Percentiles rank a stretch among this genome's conserved stretches.
Conservation (phyloP, 2,329 filamentous ascomycete species). For the Pyricularia pennisetigena region DNA sequence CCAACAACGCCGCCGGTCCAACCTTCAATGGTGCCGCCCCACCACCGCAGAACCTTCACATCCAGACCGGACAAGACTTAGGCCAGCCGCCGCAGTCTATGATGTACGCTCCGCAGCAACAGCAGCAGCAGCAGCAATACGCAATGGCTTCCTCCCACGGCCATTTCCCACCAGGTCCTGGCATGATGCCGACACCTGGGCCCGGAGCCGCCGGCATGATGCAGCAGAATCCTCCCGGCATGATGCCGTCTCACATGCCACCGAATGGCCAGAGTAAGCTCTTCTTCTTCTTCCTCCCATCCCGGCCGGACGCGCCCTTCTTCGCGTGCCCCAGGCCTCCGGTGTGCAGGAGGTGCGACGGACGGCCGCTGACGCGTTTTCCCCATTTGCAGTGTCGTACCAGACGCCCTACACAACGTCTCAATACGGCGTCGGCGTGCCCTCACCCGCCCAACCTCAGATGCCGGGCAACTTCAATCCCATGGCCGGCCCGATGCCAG, state of each 20-base stretch:
- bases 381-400: conserved; percentile 37
- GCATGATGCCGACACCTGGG: conserved; percentile 44
- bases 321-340: conserved; percentile 11
- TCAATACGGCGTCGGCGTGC: conserved; percentile 44
- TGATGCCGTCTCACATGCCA: conserved; percentile 49
- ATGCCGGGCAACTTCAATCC: conserved; percentile 40
- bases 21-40: conserved; percentile 41
- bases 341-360: neutral
- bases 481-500: conserved; percentile 43
- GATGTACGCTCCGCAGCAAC: conserved; percentile 43
- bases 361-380: conserved; percentile 8
- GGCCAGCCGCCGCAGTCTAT: conserved; percentile 35
- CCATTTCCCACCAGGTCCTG: conserved; percentile 38
- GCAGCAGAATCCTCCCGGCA: conserved; percentile 44
- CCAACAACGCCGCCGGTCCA: conserved; percentile 40
- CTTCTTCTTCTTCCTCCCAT: conserved; percentile 13
- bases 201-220: conserved; percentile 45
- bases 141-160: conserved; percentile 38
- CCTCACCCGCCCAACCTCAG: conserved; percentile 38
- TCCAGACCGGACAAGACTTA: conserved; percentile 32
- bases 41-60: conserved; percentile 33
- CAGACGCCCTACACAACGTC: conserved; percentile 48
- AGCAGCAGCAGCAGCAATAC: conserved; percentile 39
- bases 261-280: conserved; percentile 51
- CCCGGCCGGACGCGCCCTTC: conserved; percentile 11